Base-by-base conservation (phyloP, 345 rosid species). In the Salix brachista region DNA sequence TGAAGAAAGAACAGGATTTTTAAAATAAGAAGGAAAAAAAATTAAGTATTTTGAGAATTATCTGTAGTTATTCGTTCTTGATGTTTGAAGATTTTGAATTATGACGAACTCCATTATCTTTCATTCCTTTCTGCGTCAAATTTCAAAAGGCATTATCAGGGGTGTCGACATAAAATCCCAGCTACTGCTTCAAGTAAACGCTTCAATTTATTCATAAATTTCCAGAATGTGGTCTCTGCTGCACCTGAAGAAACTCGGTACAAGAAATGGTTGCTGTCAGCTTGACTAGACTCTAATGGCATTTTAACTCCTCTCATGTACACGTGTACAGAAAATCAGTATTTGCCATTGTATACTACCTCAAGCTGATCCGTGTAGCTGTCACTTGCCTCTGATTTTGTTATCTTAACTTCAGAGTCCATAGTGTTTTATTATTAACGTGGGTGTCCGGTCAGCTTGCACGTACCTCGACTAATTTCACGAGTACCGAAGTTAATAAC, bases 361-460 rank as follows among this genome's bases (percentile, higher is more conserved):
- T 48, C 39, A 65, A 13, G 12, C 28, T 9, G 13, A 12, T 44
- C 48, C 8, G 7, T 21, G 19, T 66, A 4, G 39, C 21, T 21
- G 17, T 11, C 34, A n/a, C 30, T 44, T 25, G 36, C 34, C 10
- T 71, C 70, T 32, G 52, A 14, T 48, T 65, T 34, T 17, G 61
- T 34, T 19, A 52, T 52, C 60, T 52, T 19, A 52, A 19, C 19
- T 52, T 52, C 60, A 54, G 60, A 7, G 60, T 19, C 6, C 58
- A 21, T 19, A 8, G 62, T 56, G 6, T n/a, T 56, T 8, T 10
- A 10, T 34, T 4, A 34, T 34, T 34, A 4, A 4, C 6, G 0
- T 34, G 5, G 1, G 0, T 34, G 6, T 34, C 0, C 36, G 36
- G 6, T 0, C 0, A 34, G 0, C 0, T 4, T 34, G 36, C 5